Conservation (phyloP, 306 rosid species). For the Parietaria judaica region DNA sequence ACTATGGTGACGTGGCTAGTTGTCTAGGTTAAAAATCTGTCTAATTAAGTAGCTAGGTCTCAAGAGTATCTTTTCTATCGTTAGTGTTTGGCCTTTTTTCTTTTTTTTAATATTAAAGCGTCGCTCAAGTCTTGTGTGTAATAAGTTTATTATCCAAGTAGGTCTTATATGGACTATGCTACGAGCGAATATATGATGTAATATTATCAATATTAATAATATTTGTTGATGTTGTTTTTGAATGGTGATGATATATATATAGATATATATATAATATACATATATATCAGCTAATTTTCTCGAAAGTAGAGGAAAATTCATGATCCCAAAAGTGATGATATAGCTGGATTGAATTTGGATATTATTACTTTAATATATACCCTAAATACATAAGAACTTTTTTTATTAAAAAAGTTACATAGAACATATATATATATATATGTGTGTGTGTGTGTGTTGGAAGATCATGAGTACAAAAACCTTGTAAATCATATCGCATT, state of each 20-base stretch:
- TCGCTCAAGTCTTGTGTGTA: slow-evolving; percentile 25
- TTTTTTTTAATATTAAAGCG: not conserved
- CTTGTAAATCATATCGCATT: not conserved
- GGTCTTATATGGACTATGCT: not conserved
- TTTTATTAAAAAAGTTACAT: not conserved
- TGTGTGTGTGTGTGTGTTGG: not conserved
- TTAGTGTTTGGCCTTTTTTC: not conserved
- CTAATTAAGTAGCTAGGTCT: slow-evolving; percentile 16
- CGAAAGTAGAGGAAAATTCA: slow-evolving; percentile 21
- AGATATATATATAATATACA: not conserved
- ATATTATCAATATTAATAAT: not conserved
- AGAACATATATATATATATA: not conserved
- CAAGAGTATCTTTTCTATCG: slow-evolving; percentile 14
- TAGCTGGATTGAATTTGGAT: too few species aligned
- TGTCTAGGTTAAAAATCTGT: not conserved
- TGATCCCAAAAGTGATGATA: slow-evolving; percentile 7
- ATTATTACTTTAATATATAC: not conserved
- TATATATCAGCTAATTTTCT: slow-evolving; percentile 16
- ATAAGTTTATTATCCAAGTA: slow-evolving; percentile 23
- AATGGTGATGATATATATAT: slow-evolving; percentile 14
- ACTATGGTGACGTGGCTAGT: not conserved
- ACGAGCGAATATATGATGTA: not conserved
- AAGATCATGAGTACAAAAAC: slow-evolving; percentile 5
- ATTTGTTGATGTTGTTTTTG: slow-evolving; percentile 11
- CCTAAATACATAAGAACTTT: too few species aligned